phyloP scores from a whole-genome alignment of 345 rosid genomes.

The Brassica cretica region DNA sequence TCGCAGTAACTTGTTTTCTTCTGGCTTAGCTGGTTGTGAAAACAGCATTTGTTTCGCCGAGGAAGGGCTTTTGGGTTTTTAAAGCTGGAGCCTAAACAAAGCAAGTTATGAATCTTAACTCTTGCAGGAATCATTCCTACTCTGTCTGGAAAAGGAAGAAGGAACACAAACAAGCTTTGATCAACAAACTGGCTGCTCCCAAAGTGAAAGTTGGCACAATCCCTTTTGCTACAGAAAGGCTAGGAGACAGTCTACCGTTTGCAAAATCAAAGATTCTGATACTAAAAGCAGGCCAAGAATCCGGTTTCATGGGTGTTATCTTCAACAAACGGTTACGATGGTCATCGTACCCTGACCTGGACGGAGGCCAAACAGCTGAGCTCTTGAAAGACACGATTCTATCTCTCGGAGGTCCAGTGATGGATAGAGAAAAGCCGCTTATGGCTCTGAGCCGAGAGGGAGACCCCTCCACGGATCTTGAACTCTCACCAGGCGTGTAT shows the following conservation, averaged over 20 bases:
- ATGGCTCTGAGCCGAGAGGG: constrained; percentile 57
- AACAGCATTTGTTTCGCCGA: neutral
- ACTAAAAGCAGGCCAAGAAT: constrained; percentile 51
- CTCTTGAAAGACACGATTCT: constrained; percentile 66
- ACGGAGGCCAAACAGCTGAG: constrained; percentile 47
- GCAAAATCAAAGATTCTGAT: constrained; percentile 65
- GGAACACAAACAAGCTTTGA: constrained; percentile 32
- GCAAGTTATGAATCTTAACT: constrained; percentile 13
- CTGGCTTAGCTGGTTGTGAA: neutral
- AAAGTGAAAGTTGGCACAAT: constrained; percentile 59
- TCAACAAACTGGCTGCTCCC: constrained; percentile 35
- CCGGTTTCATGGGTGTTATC: constrained; percentile 78
- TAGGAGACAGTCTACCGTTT: constrained; percentile 53
- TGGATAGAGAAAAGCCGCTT: constrained; percentile 59
- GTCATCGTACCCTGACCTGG: constrained; percentile 58
- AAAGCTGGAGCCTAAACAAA: constrained; percentile 12
- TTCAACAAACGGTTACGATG: constrained; percentile 72
- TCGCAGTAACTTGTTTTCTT: neutral
- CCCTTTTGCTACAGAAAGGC: constrained; percentile 67
- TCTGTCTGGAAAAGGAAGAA: constrained; percentile 40
- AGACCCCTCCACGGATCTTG: constrained; percentile 34
- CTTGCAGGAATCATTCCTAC: constrained; percentile 56
- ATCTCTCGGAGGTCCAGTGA: constrained; percentile 73
- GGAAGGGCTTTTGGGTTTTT: no score
- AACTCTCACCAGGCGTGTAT: constrained; percentile 65